These are phyloP conservation scores for Trifolium repens DNA, from an alignment of 306 rosid species.

Conservation along the genomic window DNA sequence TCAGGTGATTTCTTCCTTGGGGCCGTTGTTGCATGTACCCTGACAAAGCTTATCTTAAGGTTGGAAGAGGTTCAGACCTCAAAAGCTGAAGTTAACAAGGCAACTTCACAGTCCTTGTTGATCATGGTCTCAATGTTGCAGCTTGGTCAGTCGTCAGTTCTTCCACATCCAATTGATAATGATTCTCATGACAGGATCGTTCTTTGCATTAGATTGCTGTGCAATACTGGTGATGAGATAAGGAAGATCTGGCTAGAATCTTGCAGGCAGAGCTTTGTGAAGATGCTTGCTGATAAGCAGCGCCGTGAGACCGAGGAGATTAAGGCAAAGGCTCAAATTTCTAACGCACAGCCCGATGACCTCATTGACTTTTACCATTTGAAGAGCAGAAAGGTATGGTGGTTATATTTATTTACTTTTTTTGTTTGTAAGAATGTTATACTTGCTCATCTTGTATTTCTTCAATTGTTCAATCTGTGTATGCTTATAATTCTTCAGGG, in stretches of 20 bases:
- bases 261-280: conserved; percentile 92
- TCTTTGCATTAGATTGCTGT: conserved; percentile 79
- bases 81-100: conserved; percentile 79
- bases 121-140: conserved; percentile 89
- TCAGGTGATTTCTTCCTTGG: conserved; percentile 95
- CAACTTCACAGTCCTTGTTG: conserved; percentile 68
- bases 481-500: conserved; percentile 63
- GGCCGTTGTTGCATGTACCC: conserved; percentile 85
- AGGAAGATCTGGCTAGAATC: conserved; percentile 89
- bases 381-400: conserved; percentile 92
- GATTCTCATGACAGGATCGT: conserved; percentile 87
- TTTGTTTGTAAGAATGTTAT: neutral
- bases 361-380: conserved; percentile 97
- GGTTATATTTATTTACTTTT: conserved; percentile 32
- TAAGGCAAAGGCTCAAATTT: conserved; percentile 83
- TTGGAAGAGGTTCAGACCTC: conserved; percentile 94
- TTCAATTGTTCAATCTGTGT: conserved; percentile 22
- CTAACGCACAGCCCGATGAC: conserved; percentile 96
- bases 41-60: conserved; percentile 87
- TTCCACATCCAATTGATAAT: conserved; percentile 89
- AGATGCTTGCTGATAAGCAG: conserved; percentile 97
- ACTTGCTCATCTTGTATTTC: conserved; percentile 12
- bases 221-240: conserved; percentile 74
- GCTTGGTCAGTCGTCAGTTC: conserved; percentile 83
- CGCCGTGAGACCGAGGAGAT: conserved; percentile 80